Base-by-base conservation (phyloP, 2,329 filamentous ascomycete genomes). In the Pseudocercospora fuligena region DNA sequence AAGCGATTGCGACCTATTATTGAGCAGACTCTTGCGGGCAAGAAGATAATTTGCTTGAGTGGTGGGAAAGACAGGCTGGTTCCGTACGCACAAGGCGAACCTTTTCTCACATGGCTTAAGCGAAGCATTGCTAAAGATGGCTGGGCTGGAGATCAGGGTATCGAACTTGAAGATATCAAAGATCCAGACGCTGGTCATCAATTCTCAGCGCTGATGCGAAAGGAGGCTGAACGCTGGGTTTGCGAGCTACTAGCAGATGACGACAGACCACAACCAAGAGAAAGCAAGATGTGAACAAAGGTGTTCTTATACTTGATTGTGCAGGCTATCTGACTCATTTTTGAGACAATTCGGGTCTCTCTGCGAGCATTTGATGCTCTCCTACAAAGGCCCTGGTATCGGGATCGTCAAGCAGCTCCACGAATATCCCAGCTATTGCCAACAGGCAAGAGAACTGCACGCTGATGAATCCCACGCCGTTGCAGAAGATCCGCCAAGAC, bases 41-140 rank as follows among this genome's bases (percentile, higher is more conserved):
- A 92, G 81, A 86, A 81, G 67, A 80, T 93, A 27, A 80, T 92
- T 25, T 81, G 88, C 47, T 85, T 90, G 65, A 89, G 87, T 1
- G 91, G 91, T 1, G 88, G 81, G 0, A 86, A 82, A 0, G 92
- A 95, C 74, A 89, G 88, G 73, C 79, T 94, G 3, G 92, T 95
- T 16, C 91, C 92, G 14, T 91, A 92, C 72, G 79, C 80, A 25
- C 85, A 83, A 63, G 84, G 85, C 3, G 81, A 85, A 74, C 83
- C 86, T 0, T 91, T 94, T 68, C 69, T 92, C 23, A 78, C 83
- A 0, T 86, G 89, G 68, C 79, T 95, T 64, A 87, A 88, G 74
- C 78, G 82, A 7, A 88, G 87, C 7, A 70, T 78, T 0, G 70
- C 75, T 57, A 70, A 70, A 43, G 62, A 72, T 3, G 77, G 74